A percentile compares a stretch with the other conserved stretches of the same genome.
Evolutionary conservation across 1,139 yeast species (phyloP).

Genomic region (Geotrichum citri-aurantii): DNA sequence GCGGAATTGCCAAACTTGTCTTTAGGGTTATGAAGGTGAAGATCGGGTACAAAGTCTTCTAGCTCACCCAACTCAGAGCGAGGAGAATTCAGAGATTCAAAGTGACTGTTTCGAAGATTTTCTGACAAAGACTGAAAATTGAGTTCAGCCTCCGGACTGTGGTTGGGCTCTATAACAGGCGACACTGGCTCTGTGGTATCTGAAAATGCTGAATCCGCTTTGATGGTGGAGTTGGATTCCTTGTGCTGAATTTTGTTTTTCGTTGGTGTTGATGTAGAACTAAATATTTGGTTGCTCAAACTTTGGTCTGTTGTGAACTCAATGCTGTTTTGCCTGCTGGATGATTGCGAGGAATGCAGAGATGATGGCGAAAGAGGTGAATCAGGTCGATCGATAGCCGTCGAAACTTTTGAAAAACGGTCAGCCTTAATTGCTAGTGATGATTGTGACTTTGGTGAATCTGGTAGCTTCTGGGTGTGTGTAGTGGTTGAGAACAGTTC

Average conservation of each 20-base stretch:
- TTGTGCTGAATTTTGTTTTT: not conserved
- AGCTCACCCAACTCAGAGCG: constrained; percentile 11
- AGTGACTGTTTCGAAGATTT: not conserved
- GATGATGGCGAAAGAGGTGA: not conserved
- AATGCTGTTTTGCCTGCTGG: not conserved
- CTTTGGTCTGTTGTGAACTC: not conserved
- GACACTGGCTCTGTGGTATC: not conserved
- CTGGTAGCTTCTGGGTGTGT: not conserved
- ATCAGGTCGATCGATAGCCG: not conserved
- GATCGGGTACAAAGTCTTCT: constrained; percentile 10
- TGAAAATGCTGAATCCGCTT: not conserved
- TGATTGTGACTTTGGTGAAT: not conserved
- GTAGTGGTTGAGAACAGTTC: not conserved
- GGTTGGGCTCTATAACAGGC: not conserved
- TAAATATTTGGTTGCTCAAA: not conserved
- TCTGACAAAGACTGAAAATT: not conserved
- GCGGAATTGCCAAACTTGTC: not conserved
- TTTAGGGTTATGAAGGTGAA: not conserved
- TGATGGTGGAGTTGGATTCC: not conserved
- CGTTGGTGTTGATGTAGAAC: not conserved
- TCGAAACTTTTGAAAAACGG: not conserved
- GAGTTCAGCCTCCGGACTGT: not conserved
- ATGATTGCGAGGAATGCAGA: not conserved
- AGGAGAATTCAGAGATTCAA: constrained; percentile 8
- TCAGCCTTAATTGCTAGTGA: not conserved